Evolutionary conservation across 2,329 filamentous ascomycete species (phyloP).

Genomic region (Chaetomium olivaceum): DNA sequence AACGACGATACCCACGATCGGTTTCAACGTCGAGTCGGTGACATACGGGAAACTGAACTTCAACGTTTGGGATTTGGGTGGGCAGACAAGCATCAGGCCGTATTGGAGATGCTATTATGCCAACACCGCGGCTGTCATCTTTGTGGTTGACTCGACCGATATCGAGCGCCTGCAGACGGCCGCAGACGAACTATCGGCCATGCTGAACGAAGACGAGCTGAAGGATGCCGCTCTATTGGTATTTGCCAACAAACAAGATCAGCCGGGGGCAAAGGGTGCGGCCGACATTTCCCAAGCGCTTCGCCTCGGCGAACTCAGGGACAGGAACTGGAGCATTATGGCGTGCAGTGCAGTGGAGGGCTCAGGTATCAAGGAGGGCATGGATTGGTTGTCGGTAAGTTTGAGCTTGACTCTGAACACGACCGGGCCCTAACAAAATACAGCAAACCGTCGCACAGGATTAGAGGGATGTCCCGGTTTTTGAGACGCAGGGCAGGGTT

Average conservation of each 20-base stretch:
- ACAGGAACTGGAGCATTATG: slow-evolving; percentile 99
- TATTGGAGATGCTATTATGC: slow-evolving; percentile 99
- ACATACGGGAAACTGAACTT: slow-evolving; percentile 98
- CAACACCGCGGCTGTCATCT: slow-evolving; percentile 97
- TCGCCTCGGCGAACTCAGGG: slow-evolving; percentile 84
- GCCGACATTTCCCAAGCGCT: slow-evolving; percentile 95
- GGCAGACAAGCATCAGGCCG: slow-evolving; percentile 96
- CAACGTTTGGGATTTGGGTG: slow-evolving; percentile 98
- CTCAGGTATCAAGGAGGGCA: slow-evolving; percentile 90
- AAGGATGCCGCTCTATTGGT: slow-evolving; percentile 89
- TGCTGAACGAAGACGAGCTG: slow-evolving; percentile 96
- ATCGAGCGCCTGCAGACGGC: slow-evolving; percentile 93
- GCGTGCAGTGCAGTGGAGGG: slow-evolving; percentile 96
- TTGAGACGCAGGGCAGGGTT: slow-evolving; percentile 11
- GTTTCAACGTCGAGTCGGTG: slow-evolving; percentile 98
- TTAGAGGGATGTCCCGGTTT: slow-evolving; percentile 30
- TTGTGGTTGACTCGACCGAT: slow-evolving; percentile 97
- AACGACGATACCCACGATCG: slow-evolving; percentile 97
- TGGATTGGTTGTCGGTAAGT: slow-evolving; percentile 96
- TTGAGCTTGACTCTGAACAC: neutral
- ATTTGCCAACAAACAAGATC: slow-evolving; percentile 99
- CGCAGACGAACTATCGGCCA: slow-evolving; percentile 86
- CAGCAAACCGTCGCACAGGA: slow-evolving; percentile 48
- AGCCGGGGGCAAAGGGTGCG: slow-evolving; percentile 92
- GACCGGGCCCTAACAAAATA: slow-evolving; percentile 28